Evolutionary conservation across 164 flowering plant species (phyloP).

Genomic region (Stephania yunnanensis): DNA sequence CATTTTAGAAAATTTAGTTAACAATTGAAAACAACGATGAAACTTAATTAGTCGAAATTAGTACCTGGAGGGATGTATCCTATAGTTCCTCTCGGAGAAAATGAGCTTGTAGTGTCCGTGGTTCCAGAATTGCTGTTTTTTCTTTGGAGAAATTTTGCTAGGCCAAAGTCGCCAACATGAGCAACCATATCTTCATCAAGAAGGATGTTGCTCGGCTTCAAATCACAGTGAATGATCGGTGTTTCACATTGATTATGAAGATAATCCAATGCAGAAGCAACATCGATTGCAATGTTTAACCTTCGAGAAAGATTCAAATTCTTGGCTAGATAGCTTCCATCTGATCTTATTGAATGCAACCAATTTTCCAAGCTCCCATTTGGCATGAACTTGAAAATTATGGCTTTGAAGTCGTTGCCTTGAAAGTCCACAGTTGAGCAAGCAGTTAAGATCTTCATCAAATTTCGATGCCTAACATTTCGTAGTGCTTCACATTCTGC

Average conservation of each 20-base stretch:
- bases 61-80: conserved; percentile 13
- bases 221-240: too few relatives aligned
- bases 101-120: too few relatives aligned
- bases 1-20: too few relatives aligned
- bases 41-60: too few relatives aligned
- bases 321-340: not conserved
- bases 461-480: conserved; percentile 7
- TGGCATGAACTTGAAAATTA: conserved; percentile 11
- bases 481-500: conserved; percentile 10
- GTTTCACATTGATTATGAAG: not conserved
- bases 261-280: conserved; percentile 2
- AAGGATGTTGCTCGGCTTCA: too few relatives aligned
- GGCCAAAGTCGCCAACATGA: too few relatives aligned
- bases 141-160: too few relatives aligned
- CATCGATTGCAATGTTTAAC: not conserved
- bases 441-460: conserved; percentile 4
- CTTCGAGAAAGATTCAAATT: not conserved
- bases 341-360: not conserved
- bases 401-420: conserved; percentile 15
- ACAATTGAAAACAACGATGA: too few relatives aligned
- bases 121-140: too few relatives aligned
- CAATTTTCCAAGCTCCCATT: not conserved
- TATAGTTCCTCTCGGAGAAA: conserved; percentile 7
- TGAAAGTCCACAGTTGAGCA: conserved; percentile 14
- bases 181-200: too few relatives aligned